Percentiles rank a stretch among this genome's conserved stretches.
These are phyloP conservation scores for Camelina laxa DNA, from an alignment of 345 rosid genomes.

Conservation along the genomic window DNA sequence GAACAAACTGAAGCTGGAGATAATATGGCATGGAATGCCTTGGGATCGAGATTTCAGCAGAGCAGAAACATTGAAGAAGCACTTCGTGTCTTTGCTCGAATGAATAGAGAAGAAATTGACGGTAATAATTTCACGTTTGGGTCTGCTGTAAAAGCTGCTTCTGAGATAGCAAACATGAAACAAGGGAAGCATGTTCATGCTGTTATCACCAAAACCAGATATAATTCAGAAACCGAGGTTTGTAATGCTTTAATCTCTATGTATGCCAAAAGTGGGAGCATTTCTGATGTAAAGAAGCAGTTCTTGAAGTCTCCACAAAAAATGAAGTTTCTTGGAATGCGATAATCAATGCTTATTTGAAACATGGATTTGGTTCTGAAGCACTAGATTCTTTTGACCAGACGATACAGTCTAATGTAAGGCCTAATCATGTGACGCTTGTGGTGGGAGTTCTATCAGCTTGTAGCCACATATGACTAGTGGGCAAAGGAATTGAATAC, in stretches of 20 bases:
- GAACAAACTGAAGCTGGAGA: constrained; percentile 66
- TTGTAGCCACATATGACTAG: constrained; percentile 88
- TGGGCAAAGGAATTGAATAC: constrained; percentile 64
- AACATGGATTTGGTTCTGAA: constrained; percentile 76
- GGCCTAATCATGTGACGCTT: constrained; percentile 72
- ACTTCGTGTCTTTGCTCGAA: constrained; percentile 62
- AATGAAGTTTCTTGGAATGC: constrained; percentile 92
- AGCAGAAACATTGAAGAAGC: constrained; percentile 78
- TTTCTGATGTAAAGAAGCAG: constrained; percentile 66
- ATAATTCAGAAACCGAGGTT: constrained; percentile 69
- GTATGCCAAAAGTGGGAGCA: constrained; percentile 84
- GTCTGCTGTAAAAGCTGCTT: constrained; percentile 88
- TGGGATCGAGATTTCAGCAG: constrained; percentile 80
- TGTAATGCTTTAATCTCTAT: constrained; percentile 79
- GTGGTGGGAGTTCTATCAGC: constrained; percentile 90
- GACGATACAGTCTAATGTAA: constrained; percentile 59
- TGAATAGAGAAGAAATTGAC: constrained; percentile 59
- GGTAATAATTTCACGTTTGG: constrained; percentile 71
- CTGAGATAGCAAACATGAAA: constrained; percentile 72
- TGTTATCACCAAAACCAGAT: constrained; percentile 65
- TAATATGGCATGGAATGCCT: constrained; percentile 84
- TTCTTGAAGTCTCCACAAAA: constrained; percentile 71
- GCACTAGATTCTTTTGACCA: constrained; percentile 68
- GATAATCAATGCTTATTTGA: constrained; percentile 80
- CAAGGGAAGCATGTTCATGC: constrained; percentile 85